Evolutionary conservation across 1,284 basidiomycete species (phyloP), one percentile per base, ranked within the genome.

Genomic region (Cystobasidiaceae sp.): DNA sequence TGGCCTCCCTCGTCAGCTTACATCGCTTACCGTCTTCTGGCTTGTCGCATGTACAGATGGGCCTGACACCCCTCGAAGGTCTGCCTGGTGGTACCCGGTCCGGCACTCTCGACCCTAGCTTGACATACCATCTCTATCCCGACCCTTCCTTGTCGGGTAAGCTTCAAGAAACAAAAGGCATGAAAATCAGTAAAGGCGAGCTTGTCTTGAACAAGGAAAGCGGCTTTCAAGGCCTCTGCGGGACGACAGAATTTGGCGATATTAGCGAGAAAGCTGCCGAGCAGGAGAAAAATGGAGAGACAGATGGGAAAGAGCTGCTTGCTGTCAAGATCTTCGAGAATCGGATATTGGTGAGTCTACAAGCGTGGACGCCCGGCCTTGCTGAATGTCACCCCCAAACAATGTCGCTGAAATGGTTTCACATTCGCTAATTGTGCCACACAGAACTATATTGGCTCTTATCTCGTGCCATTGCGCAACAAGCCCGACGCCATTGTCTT

Each of bases 51-150:
- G 77, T 77, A 76, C 76, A 84, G 84, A 90, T 90, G 88, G 88
- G 88, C 2, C 81, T 90, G 41, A 89, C 88, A 2, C 88, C 87
- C 8, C 76, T 88, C 23, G 83, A 83, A 61, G 88, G 90, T 2
- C 80, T 93, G 0, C 88, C 90, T 1, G 90, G 91, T n/a, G 89
- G 88, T 2, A 92, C 90, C 0, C 85, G 91, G 55, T 83, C 85
- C 7, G 90, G 91, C 9, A 81, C 82, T 1, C 80, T 92, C 72
- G 90, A 94, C 76, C 87, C 90, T 1, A 86, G 85, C 32, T 82
- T 91, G 49, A 86, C 93, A 71, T 91, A 93, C 78, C 90, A 93
- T 76, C 88, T 88, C 75, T 86, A 86, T 30, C 83, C 82, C 69
- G 82, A 84, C 65, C 75, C 85, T 79, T 58, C 78, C 75, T 70